These are phyloP conservation scores for Botrytis fragariae DNA, from an alignment of 2,329 filamentous ascomycete species.

Conservation along the genomic window DNA sequence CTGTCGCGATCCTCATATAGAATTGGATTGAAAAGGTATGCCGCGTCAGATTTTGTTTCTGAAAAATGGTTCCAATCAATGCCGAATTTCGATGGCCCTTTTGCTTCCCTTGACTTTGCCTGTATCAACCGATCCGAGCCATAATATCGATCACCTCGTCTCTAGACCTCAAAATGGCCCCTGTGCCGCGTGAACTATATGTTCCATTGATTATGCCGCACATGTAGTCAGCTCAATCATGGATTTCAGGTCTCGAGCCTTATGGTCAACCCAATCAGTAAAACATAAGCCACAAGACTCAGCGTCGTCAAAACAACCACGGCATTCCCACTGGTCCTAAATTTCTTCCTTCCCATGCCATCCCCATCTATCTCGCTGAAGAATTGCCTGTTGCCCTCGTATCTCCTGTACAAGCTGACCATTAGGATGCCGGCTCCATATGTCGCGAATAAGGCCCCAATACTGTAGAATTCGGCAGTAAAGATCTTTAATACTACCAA, in stretches of 20 bases:
- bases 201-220: conserved; percentile 6
- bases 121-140: not conserved
- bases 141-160: not conserved
- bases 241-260: conserved; percentile 30
- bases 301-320: conserved; percentile 56
- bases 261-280: conserved; percentile 56
- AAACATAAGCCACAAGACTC: conserved; percentile 57
- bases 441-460: conserved; percentile 91
- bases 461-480: conserved; percentile 92
- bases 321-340: conserved; percentile 63
- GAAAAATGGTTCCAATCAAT: not conserved
- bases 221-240: conserved; percentile 13
- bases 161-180: not conserved
- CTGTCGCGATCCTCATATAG: not conserved
- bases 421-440: conserved; percentile 84
- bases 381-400: conserved; percentile 92
- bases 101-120: not conserved
- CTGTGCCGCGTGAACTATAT: not conserved
- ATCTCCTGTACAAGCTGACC: conserved; percentile 79
- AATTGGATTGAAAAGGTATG: not conserved
- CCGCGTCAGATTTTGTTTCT: not conserved
- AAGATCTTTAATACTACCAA: conserved; percentile 96
- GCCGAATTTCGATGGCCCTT: not conserved
- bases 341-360: conserved; percentile 51
- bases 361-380: conserved; percentile 55